Percentiles rank a stretch among this genome's conserved stretches.
phyloP scores from a whole-genome alignment of 2,329 filamentous ascomycete species.

The Claviceps africana region DNA sequence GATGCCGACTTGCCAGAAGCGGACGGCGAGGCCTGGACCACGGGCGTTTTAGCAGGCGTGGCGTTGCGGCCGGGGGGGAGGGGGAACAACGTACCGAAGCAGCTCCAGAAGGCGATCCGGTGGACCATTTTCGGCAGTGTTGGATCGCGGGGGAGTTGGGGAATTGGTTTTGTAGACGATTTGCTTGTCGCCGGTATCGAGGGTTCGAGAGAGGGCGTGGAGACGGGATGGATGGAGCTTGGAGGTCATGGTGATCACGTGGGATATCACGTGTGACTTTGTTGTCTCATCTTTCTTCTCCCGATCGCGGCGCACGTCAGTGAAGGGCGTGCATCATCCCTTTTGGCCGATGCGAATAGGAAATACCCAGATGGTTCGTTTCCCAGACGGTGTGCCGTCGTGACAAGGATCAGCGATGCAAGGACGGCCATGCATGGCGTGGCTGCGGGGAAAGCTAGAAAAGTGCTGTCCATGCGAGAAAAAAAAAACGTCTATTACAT shows the following conservation, averaged over 20 bases:
- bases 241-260: too few relatives aligned
- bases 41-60: too few relatives aligned
- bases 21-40: conserved; percentile 65
- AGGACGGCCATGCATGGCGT: too few relatives aligned
- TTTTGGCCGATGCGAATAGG: too few relatives aligned
- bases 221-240: neutral
- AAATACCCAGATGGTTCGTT: too few relatives aligned
- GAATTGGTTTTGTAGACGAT: neutral
- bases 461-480: neutral
- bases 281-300: neutral
- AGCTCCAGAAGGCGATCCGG: conserved; percentile 68
- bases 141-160: conserved; percentile 2
- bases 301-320: neutral
- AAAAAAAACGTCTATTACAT: neutral
- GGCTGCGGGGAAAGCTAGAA: neutral
- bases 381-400: too few relatives aligned
- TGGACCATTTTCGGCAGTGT: conserved; percentile 37
- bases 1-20: conserved; percentile 93
- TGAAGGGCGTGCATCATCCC: too few relatives aligned
- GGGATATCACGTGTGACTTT: neutral
- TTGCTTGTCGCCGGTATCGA: neutral
- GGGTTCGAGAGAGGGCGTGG: too few relatives aligned
- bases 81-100: too few relatives aligned
- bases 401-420: too few relatives aligned
- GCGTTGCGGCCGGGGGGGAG: too few relatives aligned